Conservation (phyloP, 2,329 filamentous ascomycete species). For the Cytospora piceicola region DNA sequence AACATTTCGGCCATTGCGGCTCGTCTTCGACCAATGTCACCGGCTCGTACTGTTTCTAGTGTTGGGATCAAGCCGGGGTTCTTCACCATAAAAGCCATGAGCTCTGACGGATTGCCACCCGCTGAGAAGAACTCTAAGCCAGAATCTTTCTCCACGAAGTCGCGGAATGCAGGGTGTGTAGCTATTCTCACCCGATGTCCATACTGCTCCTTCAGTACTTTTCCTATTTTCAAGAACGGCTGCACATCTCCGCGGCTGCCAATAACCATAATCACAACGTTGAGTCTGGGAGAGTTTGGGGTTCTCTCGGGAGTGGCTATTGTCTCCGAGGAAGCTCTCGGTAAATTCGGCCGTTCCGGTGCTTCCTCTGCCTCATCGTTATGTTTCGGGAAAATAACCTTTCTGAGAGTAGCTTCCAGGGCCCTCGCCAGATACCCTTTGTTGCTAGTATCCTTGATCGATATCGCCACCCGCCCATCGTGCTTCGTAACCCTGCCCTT, state of each 20-base stretch:
- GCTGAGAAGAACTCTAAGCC: constrained; percentile 81
- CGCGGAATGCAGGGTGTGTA: constrained; percentile 76
- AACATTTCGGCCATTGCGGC: constrained; percentile 81
- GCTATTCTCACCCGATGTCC: constrained; percentile 78
- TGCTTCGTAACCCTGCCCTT: constrained; percentile 67
- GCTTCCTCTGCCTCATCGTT: constrained; percentile 37
- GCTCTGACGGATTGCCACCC: constrained; percentile 76
- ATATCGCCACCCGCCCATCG: constrained; percentile 74
- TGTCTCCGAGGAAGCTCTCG: constrained; percentile 34
- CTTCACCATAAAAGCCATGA: constrained; percentile 91
- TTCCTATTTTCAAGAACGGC: constrained; percentile 76
- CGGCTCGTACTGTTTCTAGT: constrained; percentile 71
- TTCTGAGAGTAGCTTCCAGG: constrained; percentile 65
- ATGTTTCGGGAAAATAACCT: constrained; percentile 49
- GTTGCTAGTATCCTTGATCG: constrained; percentile 70
- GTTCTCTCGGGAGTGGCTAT: constrained; percentile 36
- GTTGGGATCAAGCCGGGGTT: constrained; percentile 79
- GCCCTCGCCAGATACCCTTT: constrained; percentile 76
- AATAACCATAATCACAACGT: constrained; percentile 84
- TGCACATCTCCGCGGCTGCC: constrained; percentile 80
- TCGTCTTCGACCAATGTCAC: constrained; percentile 70
- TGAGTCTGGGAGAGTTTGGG: constrained; percentile 60
- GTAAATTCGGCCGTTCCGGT: constrained; percentile 27
- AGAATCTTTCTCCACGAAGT: constrained; percentile 73
- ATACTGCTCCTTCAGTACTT: constrained; percentile 70